Evolutionary conservation across 371 early-diverging fungal species (phyloP), one percentile per base, ranked within the genome.

Genomic region (Entomophthora muscae): DNA sequence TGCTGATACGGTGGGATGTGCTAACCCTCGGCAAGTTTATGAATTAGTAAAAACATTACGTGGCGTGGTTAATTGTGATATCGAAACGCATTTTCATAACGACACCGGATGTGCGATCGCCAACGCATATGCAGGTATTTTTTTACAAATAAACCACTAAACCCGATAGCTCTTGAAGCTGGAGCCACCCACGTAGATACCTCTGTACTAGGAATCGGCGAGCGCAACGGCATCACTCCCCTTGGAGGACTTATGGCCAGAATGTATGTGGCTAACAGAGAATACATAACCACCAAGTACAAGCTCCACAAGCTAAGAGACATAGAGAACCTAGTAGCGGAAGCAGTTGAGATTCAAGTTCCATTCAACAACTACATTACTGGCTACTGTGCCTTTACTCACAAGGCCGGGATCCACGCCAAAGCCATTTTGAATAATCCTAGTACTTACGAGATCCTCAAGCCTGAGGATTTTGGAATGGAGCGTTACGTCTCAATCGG

Each of bases 311-410:
- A 81, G 79, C 83, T 96, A 64, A 86, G 94, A 60, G 91, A 93
- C 55, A 78, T 94, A 32, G 97, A 96, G 74, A 92, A 93, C 75
- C 73, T 93, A 66, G 90, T 96, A 17, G 97, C 97, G 24, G 91
- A 92, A 53, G 83, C 91, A 2, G 97, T 96, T 32, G 86, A 88
- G 62, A 84, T 96, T 66, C 85, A 89, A 60, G 92, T 96, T 61
- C 97, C 97, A 26, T 96, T 96, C 82, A 94, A 96, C 81, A 94
- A 96, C 79, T 93, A 92, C 74, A 90, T 96, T 73, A 96, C 97
- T 32, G 97, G 97, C 54, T 92, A 91, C 77, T 93, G 93, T 71
- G 93, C 93, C 28, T 94, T 96, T 72, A 93, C 94, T 26, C 97
- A 96, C 80, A 96, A 96, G 83, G 95, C 97, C 53, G 97, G 97